phyloP scores from a whole-genome alignment of 2,329 filamentous ascomycete genomes.

The Cercospora beticola region DNA sequence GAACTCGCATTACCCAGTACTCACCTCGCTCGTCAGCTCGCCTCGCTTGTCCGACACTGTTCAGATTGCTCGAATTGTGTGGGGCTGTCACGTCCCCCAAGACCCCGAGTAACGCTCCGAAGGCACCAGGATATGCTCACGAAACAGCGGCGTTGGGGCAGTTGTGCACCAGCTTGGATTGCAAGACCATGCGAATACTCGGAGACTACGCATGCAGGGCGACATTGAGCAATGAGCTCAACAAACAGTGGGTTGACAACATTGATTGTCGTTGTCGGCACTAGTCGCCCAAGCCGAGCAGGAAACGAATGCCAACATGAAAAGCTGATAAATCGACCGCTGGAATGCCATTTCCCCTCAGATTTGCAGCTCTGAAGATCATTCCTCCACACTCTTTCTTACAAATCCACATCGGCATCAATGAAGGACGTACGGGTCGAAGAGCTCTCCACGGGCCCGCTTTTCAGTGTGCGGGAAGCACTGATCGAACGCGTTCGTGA shows the following conservation, averaged over 20 bases:
- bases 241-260: neutral
- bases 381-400: neutral
- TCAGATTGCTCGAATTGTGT: neutral
- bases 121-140: neutral
- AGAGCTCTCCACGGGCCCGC: neutral
- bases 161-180: neutral
- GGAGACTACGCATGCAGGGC: neutral
- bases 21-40: neutral
- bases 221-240: neutral
- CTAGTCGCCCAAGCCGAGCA: neutral
- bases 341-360: neutral
- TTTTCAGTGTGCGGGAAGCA: neutral
- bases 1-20: neutral
- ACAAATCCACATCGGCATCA: neutral
- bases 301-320: neutral
- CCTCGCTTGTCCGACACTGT: neutral
- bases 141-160: neutral
- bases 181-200: neutral
- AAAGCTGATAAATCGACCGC: neutral
- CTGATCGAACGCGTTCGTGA: neutral
- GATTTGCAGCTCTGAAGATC: neutral
- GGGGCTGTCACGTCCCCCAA: neutral
- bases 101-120: neutral
- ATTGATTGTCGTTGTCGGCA: neutral
- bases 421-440: neutral